Evolutionary conservation across 2,329 filamentous ascomycete genomes (phyloP), one percentile per base, ranked within the genome.

Genomic region (Diaporthe caulivora): DNA sequence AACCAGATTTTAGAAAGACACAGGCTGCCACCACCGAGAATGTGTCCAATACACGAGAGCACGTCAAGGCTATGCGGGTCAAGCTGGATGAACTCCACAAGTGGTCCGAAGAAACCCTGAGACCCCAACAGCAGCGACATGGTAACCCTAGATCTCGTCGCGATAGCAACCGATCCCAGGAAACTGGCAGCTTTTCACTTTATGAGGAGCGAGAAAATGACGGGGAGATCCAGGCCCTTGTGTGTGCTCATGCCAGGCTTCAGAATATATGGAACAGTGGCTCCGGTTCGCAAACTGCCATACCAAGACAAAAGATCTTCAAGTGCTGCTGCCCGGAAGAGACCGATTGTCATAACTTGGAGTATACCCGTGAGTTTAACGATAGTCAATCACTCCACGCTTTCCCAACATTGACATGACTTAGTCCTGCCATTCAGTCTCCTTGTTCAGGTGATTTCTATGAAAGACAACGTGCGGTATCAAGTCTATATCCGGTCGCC

Each of bases 341-440:
- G 6, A 2, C 26, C 21, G 2, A 2, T 11, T 31, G 1, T 21
- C 51, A 54, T 8, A 21, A 31, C 15, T 6, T 54, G 0, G 6
- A 31, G 18, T 31, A 54, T 26, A 31, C 51, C 26, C 26, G 51
- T 54, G 18, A 10, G 26, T 31, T 31, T 10, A 0, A 21, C 3
- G 0, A 24, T 1, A 21, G 3, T 9, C 8, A 3, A 3, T 0
- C 0, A 54, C 18, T 29, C 0, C 4, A 11, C 1, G 1, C 7
- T 31, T 0, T 31, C 18, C 5, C 15, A 31, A 21, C 18, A 1
- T 26, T 54, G 3, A 54, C 3, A 18, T 3, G 21, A 1, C 3
- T 8, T 21, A 54, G 51, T 54, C 2, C 26, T 54, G 6, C 51
- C 51, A 21, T 54, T 54, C 26, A 54, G 51, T 21, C 13, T 54